Evolutionary conservation across 495 filamentous ascomycete genomes (phyloP).

Genomic region (Penicillium herquei): DNA sequence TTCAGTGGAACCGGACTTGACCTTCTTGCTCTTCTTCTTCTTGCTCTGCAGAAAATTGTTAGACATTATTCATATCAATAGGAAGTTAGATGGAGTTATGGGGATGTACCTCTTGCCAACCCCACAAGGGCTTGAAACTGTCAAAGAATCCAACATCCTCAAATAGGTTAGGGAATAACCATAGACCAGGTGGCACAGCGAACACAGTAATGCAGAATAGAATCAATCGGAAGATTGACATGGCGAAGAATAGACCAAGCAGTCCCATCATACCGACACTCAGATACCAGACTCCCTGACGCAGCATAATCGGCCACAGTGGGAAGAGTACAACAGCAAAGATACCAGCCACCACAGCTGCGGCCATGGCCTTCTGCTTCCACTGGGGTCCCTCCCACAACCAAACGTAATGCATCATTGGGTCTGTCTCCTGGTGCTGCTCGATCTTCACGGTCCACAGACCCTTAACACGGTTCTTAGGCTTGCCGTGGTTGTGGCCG

Average conservation of each 20-base stretch:
- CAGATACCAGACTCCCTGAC: conserved; percentile 95
- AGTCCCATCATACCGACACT: conserved; percentile 92
- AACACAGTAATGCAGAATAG: conserved; percentile 94
- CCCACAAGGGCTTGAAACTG: conserved; percentile 94
- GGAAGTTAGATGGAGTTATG: no score
- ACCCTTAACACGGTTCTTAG: conserved; percentile 87
- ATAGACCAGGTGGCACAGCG: conserved; percentile 78
- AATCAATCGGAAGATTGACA: conserved; percentile 94
- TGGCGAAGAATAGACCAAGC: conserved; percentile 92
- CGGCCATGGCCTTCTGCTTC: conserved; percentile 88
- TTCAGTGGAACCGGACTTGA: conserved; percentile 35
- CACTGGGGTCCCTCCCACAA: conserved; percentile 92
- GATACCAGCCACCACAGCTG: conserved; percentile 73
- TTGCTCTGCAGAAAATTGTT: conserved; percentile 27
- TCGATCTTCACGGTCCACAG: conserved; percentile 96
- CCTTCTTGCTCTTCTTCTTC: conserved; percentile 65
- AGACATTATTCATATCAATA: no score
- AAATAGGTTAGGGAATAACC: conserved; percentile 97
- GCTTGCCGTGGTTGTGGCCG: conserved; percentile 73
- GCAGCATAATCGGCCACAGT: conserved; percentile 87
- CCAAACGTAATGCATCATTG: conserved; percentile 95
- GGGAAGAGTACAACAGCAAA: conserved; percentile 93
- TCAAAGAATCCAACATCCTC: conserved; percentile 99
- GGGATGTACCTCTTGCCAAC: conserved; percentile 85
- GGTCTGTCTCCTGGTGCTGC: conserved; percentile 88